phyloP scores from a whole-genome alignment of 2,329 filamentous ascomycete species.

The Aureobasidium subglaciale region DNA sequence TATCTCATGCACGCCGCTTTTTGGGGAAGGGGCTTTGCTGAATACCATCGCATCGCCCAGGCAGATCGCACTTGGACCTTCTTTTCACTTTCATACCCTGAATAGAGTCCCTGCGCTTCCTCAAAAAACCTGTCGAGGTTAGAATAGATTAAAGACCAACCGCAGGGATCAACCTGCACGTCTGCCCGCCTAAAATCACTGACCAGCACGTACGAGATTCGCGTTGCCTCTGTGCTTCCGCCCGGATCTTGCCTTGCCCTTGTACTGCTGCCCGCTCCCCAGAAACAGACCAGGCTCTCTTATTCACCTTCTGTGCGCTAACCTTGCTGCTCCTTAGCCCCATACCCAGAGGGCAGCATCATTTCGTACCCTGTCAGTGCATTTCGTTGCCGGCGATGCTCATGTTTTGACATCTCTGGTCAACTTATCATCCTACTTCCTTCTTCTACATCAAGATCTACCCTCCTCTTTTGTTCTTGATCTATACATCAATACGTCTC shows the following conservation, averaged over 20 bases:
- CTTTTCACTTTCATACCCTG: slow-evolving; percentile 5
- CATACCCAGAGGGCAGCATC: slow-evolving; percentile 15
- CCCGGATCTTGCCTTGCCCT: slow-evolving; percentile 15
- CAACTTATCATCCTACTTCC: slow-evolving; percentile 5
- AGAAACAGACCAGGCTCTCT: slow-evolving; percentile 11
- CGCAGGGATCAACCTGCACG: slow-evolving; percentile 17
- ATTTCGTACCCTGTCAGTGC: slow-evolving; percentile 17
- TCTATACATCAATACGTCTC: slow-evolving; percentile 1
- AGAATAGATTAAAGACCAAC: slow-evolving; percentile 17
- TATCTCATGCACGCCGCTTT: slow-evolving; percentile 16
- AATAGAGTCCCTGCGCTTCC: slow-evolving; percentile 15
- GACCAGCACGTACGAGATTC: slow-evolving; percentile 18
- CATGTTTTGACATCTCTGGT: background rate
- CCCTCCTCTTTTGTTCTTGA: background rate
- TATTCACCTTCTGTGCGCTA: slow-evolving; percentile 14
- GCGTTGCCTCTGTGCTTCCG: slow-evolving; percentile 16
- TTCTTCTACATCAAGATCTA: background rate
- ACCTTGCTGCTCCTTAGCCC: slow-evolving; percentile 14
- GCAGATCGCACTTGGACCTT: slow-evolving; percentile 17
- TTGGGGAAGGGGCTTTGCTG: slow-evolving; percentile 15
- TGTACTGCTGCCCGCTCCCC: slow-evolving; percentile 10
- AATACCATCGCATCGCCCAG: slow-evolving; percentile 18
- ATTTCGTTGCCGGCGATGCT: background rate
- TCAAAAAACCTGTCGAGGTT: slow-evolving; percentile 15
- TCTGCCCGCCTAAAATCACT: slow-evolving; percentile 17